Base-by-base conservation (phyloP, 2,329 filamentous ascomycete species). In the Trichoderma sp. region DNA sequence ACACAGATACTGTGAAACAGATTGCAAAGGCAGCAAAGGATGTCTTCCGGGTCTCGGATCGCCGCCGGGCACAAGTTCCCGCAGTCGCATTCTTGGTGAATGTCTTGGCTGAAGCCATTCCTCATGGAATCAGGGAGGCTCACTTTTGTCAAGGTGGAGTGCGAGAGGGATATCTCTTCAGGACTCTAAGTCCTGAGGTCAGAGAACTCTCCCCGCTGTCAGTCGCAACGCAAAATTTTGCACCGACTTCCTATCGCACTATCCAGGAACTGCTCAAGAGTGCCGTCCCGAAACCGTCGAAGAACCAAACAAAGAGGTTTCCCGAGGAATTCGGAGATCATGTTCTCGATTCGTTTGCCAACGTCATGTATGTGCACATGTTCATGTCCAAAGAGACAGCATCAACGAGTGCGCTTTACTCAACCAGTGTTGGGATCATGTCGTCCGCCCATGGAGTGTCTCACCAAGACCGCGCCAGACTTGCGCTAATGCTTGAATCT, bases 61-160 rank as follows among this genome's bases (percentile, higher is more conserved):
- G 92, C 0, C 86, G 92, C 71, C 90, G 91, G 8, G 86, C 86
- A 1, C 92, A 94, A 80, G 91, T 93, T 5, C 91, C 92, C 0
- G 91, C 92, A 0, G 91, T 94, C 1, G 90, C 91, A 0, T 91
- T 93, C 76, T 84, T 94, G 4, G 88, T 94, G 53, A 88, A 89
- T n/a, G 90, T 91, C 38, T 85, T 94, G 1, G 86, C 88, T 6
- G 85, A 89, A 74, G 89, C 90, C 3, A 85, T 93, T 12, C 91
- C 92, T 0, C 84, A 85, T 53, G 84, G 83, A n/a, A 89, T 93
- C 77, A 87, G 88, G 59, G 86, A 88, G 45, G 90, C 93, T 2
- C 88, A 90, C 38, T 94, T 94, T 84, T 93, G 91, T 76, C 92
- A 94, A 80, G 92, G 92, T 21, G 92, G 92, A 5, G 91, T 94